A percentile compares a stretch with the other conserved stretches of the same genome.
Evolutionary conservation across 2,329 filamentous ascomycete genomes (phyloP).

Genomic region (Colletotrichum melonis): DNA sequence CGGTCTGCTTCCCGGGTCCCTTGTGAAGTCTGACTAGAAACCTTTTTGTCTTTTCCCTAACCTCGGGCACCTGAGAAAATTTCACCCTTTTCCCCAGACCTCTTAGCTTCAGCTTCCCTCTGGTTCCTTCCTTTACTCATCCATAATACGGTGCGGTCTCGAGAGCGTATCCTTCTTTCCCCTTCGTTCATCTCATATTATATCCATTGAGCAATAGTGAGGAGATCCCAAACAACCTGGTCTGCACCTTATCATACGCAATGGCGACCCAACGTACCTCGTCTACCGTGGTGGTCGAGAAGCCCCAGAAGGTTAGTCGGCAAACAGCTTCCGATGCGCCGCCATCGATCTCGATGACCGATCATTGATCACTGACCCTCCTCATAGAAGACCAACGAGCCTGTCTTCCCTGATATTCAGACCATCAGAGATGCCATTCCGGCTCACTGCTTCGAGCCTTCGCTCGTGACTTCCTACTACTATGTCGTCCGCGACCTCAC

Average conservation of each 20-base stretch:
- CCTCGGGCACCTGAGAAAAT: constrained; percentile 25
- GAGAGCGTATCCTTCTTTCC: background rate
- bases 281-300: constrained; percentile 34
- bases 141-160: background rate
- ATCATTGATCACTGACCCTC: background rate
- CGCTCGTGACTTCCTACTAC: constrained; percentile 60
- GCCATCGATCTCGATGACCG: constrained; percentile 6
- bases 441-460: constrained; percentile 70
- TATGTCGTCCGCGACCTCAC: constrained; percentile 68
- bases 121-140: constrained; percentile 2
- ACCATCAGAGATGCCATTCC: constrained; percentile 66
- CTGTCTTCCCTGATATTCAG: constrained; percentile 58
- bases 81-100: background rate
- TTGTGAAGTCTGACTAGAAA: background rate
- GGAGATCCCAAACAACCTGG: background rate
- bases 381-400: constrained; percentile 25
- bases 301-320: constrained; percentile 32
- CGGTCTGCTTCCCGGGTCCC: constrained; percentile 18
- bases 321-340: background rate
- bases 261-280: constrained; percentile 32
- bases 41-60: background rate
- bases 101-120: background rate
- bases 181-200: constrained; percentile 27
- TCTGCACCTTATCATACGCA: background rate
- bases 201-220: background rate